Conservation (phyloP, 2,329 filamentous ascomycete genomes). For the Colletotrichum sp. region DNA sequence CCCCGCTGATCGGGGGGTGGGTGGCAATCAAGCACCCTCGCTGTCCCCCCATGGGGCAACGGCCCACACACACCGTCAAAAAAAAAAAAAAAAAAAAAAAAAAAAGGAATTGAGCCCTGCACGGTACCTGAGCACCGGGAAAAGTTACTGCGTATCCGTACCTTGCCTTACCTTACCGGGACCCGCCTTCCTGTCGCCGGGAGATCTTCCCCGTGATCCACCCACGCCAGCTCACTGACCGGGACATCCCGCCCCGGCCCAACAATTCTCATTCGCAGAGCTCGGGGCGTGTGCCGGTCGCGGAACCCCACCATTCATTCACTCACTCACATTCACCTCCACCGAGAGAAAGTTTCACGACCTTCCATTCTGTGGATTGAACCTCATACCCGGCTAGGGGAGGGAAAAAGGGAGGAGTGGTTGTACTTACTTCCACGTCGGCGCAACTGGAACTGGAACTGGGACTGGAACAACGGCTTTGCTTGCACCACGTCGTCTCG, state of each 20-base stretch:
- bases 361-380: background rate
- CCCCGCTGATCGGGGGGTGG: too few species aligned
- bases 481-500: background rate
- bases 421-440: background rate
- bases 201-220: constrained; percentile 19
- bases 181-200: constrained; percentile 1
- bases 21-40: too few species aligned
- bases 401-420: background rate
- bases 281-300: background rate
- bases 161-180: background rate
- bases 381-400: background rate
- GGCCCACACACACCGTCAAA: too few species aligned
- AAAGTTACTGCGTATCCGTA: background rate
- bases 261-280: constrained; percentile 2
- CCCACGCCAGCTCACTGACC: constrained; percentile 5
- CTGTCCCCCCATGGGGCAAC: too few species aligned
- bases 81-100: background rate
- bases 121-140: background rate
- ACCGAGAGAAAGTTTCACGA: background rate
- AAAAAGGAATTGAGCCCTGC: background rate
- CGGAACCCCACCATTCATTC: background rate
- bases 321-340: background rate
- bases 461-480: background rate
- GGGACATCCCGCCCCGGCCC: background rate
- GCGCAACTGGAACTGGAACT: background rate